Conservation (phyloP, 2,329 filamentous ascomycete species). For the Fusarium nanum region DNA sequence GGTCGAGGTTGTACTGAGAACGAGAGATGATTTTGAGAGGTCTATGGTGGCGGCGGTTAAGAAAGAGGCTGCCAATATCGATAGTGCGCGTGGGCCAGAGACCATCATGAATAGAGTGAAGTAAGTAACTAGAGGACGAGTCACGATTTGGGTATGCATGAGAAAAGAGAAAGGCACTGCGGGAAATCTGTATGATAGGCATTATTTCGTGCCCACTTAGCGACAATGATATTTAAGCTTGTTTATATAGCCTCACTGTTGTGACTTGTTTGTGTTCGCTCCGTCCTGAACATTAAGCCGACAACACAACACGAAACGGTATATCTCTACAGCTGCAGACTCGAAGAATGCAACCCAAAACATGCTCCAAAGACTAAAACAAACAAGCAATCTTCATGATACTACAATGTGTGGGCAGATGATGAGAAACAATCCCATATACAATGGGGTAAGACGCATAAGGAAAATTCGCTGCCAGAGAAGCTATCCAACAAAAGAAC, state of each 20-base stretch:
- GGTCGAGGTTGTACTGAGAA: slow-evolving; percentile 91
- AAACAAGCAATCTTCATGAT: slow-evolving; percentile 33
- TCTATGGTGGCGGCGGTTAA: slow-evolving; percentile 90
- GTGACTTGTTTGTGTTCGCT: slow-evolving; percentile 9
- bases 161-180: slow-evolving; percentile 6
- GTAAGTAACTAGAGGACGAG: slow-evolving; percentile 65
- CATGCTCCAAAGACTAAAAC: slow-evolving; percentile 17
- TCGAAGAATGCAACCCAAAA: slow-evolving; percentile 3
- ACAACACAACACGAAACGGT: slow-evolving; percentile 17
- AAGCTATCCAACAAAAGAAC: slow-evolving; percentile 43
- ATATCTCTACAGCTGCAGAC: slow-evolving; percentile 15
- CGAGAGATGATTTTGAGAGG: slow-evolving; percentile 93
- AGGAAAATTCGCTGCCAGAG: slow-evolving; percentile 37
- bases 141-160: slow-evolving; percentile 9
- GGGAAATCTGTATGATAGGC: slow-evolving; percentile 30
- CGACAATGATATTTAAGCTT: slow-evolving; percentile 31
- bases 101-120: slow-evolving; percentile 97
- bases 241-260: slow-evolving; percentile 19
- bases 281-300: background rate
- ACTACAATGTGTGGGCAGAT: slow-evolving; percentile 31
- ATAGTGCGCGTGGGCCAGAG: slow-evolving; percentile 82
- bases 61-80: slow-evolving; percentile 85
- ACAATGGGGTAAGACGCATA: slow-evolving; percentile 15
- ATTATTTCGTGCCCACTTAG: slow-evolving; percentile 37
- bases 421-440: slow-evolving; percentile 18